Evolutionary conservation across 768 basidiomycete species (phyloP).

Genomic region (Suillus lakei): DNA sequence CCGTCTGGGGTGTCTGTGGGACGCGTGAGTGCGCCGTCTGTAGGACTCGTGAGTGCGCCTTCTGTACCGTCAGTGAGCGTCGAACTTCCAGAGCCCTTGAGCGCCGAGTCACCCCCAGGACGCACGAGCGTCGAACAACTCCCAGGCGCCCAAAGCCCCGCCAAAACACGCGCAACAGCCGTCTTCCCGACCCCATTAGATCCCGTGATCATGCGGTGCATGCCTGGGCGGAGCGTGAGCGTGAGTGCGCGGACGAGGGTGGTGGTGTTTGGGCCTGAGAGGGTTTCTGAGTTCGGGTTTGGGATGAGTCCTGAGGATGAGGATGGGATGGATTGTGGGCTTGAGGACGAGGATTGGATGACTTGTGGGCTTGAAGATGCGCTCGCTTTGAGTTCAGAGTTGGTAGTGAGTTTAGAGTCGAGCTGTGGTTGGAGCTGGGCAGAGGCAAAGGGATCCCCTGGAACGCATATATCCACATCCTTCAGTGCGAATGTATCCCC

Average conservation of each 20-base stretch:
- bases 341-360: too few relatives aligned
- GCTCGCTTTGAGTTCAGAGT: not conserved
- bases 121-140: slow-evolving; percentile 33
- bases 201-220: slow-evolving; percentile 94
- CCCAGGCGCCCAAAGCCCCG: slow-evolving; percentile 83
- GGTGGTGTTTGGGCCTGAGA: slow-evolving; percentile 17
- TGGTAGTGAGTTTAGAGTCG: too few relatives aligned
- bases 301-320: not conserved
- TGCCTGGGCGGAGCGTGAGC: slow-evolving; percentile 65
- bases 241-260: slow-evolving; percentile 73
- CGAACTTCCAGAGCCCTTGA: too few relatives aligned
- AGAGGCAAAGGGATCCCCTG: slow-evolving; percentile 22
- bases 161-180: slow-evolving; percentile 84
- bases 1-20: slow-evolving; percentile 40
- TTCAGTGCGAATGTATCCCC: slow-evolving; percentile 60
- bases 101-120: not conserved
- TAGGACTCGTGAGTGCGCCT: too few relatives aligned
- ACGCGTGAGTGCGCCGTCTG: slow-evolving; percentile 2
- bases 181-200: slow-evolving; percentile 94
- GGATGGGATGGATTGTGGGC: too few relatives aligned
- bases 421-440: too few relatives aligned
- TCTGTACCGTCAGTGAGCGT: too few relatives aligned
- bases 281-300: slow-evolving; percentile 16
- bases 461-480: slow-evolving; percentile 75
- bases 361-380: too few relatives aligned